Evolutionary conservation across 2,329 filamentous ascomycete genomes (phyloP).

Genomic region (Exophiala aquamarina): DNA sequence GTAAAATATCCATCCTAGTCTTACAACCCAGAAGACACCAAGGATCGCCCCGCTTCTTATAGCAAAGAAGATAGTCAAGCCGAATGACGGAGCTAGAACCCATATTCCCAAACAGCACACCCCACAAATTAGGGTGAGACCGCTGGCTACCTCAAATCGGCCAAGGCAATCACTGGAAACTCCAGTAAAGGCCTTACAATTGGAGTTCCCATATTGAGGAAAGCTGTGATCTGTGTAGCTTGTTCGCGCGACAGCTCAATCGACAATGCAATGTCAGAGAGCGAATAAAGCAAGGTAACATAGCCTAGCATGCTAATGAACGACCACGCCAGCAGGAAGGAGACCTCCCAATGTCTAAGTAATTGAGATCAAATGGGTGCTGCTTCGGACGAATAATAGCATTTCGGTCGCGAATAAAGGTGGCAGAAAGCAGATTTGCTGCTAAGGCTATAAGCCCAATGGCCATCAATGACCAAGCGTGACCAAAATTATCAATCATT

Average conservation of each 20-base stretch:
- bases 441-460: constrained; percentile 27
- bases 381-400: constrained; percentile 24
- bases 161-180: constrained; percentile 45
- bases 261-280: constrained; percentile 47
- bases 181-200: constrained; percentile 49
- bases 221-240: constrained; percentile 40
- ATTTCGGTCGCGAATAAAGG: constrained; percentile 31
- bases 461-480: constrained; percentile 30
- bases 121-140: constrained; percentile 39
- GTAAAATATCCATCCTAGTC: neutral
- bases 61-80: constrained; percentile 43
- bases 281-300: constrained; percentile 46
- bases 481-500: constrained; percentile 29
- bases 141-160: constrained; percentile 42
- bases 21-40: constrained; percentile 49
- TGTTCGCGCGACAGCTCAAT: constrained; percentile 41
- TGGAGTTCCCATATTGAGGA: constrained; percentile 50
- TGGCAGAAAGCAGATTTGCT: constrained; percentile 24
- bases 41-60: constrained; percentile 45
- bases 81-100: constrained; percentile 44
- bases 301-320: constrained; percentile 51
- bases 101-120: constrained; percentile 45
- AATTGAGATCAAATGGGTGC: constrained; percentile 24
- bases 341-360: constrained; percentile 20
- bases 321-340: constrained; percentile 36